phyloP scores from a whole-genome alignment of 495 filamentous ascomycete genomes.

The Neurospora africana region DNA sequence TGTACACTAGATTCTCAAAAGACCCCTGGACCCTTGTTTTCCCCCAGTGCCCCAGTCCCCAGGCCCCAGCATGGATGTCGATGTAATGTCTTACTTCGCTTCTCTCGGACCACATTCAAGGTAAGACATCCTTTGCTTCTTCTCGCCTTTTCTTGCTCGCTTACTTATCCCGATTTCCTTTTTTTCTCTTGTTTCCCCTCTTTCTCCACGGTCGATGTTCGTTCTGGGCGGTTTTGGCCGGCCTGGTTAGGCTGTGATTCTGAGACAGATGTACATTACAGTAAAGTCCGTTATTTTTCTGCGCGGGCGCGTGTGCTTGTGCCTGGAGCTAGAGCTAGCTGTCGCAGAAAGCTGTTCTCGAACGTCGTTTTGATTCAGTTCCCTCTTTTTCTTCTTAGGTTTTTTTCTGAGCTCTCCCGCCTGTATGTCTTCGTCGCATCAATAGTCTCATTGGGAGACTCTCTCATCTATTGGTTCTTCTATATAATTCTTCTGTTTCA shows the following conservation, averaged over 20 bases:
- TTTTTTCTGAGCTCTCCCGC: neutral
- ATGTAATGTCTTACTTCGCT: neutral
- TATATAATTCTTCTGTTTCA: neutral
- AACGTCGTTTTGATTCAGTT: neutral
- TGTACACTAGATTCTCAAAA: neutral
- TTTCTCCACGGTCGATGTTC: neutral
- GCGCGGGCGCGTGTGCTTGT: neutral
- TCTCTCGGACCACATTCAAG: neutral
- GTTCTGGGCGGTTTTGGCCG: neutral
- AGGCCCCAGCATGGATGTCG: neutral
- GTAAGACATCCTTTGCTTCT: neutral
- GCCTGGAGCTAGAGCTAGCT: neutral
- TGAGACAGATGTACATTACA: neutral
- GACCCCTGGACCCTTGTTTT: neutral
- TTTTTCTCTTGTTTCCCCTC: neutral
- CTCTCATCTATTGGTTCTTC: neutral
- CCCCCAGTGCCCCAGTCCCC: neutral
- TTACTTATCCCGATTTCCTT: neutral
- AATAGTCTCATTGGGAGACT: neutral
- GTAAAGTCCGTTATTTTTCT: neutral
- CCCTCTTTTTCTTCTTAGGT: neutral
- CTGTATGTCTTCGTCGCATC: neutral
- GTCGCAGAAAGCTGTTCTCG: neutral
- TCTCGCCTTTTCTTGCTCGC: neutral
- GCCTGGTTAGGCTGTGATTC: neutral